Evolutionary conservation across 164 flowering plant genomes (phyloP).

Genomic region (Kalanchoe fedtschenkoi): DNA sequence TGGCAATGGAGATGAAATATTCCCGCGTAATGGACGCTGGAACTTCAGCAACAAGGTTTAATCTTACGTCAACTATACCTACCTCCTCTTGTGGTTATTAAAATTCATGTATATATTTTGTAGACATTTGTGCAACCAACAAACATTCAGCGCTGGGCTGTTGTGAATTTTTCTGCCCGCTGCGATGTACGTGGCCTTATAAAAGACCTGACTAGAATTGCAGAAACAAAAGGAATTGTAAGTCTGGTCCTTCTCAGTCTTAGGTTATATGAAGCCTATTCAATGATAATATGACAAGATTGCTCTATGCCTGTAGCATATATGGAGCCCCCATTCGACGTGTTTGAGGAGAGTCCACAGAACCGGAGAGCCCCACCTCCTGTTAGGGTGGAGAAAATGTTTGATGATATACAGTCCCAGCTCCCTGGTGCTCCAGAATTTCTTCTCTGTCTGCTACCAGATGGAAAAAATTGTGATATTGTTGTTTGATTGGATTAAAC

Average conservation of each 20-base stretch:
- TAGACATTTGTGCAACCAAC: slow-evolving; percentile 63
- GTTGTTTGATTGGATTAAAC: not conserved
- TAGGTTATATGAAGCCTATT: not conserved
- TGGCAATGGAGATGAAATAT: slow-evolving; percentile 65
- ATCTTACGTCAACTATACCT: not conserved
- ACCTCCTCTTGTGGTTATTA: not conserved
- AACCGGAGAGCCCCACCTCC: slow-evolving; percentile 30
- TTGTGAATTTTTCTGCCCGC: slow-evolving; percentile 80
- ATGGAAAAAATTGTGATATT: slow-evolving; percentile 49
- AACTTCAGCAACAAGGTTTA: slow-evolving; percentile 76
- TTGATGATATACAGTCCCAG: slow-evolving; percentile 31
- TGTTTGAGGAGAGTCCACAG: slow-evolving; percentile 39
- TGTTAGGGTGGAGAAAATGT: slow-evolving; percentile 57
- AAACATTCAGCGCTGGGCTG: slow-evolving; percentile 63
- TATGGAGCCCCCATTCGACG: slow-evolving; percentile 31
- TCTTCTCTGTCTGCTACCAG: slow-evolving; percentile 51
- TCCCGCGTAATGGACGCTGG: slow-evolving; percentile 79
- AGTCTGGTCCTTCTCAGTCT: slow-evolving; percentile 14
- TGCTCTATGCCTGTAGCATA: slow-evolving; percentile 19
- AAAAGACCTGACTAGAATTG: slow-evolving; percentile 40
- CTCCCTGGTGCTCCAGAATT: slow-evolving; percentile 50
- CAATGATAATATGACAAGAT: not conserved
- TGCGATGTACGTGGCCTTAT: slow-evolving; percentile 44
- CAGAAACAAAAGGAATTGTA: slow-evolving; percentile 68
- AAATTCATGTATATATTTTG: not conserved